Evolutionary conservation across 805 yeast genomes (phyloP).

Genomic region (Saturnispora diversa): DNA sequence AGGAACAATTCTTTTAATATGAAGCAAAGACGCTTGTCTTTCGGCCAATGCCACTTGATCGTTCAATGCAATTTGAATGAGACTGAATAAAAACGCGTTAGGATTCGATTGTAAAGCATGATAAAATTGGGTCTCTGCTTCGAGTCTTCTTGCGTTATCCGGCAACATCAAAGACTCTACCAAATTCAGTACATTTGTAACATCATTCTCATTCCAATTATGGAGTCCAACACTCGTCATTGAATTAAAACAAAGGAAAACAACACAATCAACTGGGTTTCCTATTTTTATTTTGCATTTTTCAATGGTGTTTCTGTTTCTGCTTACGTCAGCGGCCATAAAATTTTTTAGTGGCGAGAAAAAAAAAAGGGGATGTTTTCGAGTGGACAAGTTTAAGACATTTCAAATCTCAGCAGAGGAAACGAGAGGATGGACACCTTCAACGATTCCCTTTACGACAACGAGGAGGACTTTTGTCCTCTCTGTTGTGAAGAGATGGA

Average conservation of each 20-base stretch:
- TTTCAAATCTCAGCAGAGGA: not conserved
- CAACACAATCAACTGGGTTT: too few species aligned
- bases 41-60: slow-evolving; percentile 27
- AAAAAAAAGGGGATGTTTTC: not conserved
- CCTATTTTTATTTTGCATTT: too few species aligned
- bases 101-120: slow-evolving; percentile 41
- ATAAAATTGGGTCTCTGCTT: slow-evolving; percentile 45
- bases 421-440: slow-evolving; percentile 16
- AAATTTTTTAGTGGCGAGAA: slow-evolving; percentile 4
- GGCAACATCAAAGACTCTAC: slow-evolving; percentile 25
- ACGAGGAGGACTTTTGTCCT: slow-evolving; percentile 78
- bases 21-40: slow-evolving; percentile 58
- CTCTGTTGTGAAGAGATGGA: slow-evolving; percentile 98
- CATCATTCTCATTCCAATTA: not conserved
- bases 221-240: too few species aligned
- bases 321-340: too few species aligned
- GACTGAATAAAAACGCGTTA: slow-evolving; percentile 34
- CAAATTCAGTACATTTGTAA: slow-evolving; percentile 13
- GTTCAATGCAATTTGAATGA: slow-evolving; percentile 37
- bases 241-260: too few species aligned
- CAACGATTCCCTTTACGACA: slow-evolving; percentile 54
- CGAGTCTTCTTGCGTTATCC: slow-evolving; percentile 43
- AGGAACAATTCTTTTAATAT: slow-evolving; percentile 61
- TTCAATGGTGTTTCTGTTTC: too few species aligned
- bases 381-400: too few species aligned